Percentiles rank a stretch among this genome's conserved stretches.
Evolutionary conservation across 306 rosid genomes (phyloP).

Genomic region (Pachyrhizus erosus): DNA sequence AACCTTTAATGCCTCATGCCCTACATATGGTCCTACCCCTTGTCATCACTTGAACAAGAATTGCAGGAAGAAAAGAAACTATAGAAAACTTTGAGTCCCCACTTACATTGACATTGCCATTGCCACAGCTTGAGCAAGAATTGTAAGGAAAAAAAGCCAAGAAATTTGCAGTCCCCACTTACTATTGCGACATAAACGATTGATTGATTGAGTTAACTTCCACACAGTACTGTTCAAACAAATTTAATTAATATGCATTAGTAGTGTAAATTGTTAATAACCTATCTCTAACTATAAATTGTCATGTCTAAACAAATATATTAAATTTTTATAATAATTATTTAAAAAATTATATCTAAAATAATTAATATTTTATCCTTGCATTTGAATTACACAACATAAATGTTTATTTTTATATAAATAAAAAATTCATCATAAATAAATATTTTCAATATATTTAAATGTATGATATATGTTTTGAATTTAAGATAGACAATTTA

Average conservation of each 20-base stretch:
- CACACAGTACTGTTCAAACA: neutral
- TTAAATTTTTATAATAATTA: too few species aligned
- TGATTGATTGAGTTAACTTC: neutral
- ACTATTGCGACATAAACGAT: neutral
- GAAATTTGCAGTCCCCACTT: neutral
- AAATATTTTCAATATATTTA: too few species aligned
- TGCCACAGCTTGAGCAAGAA: neutral
- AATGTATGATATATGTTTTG: too few species aligned
- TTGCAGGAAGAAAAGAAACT: neutral
- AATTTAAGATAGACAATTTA: too few species aligned
- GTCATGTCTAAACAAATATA: too few species aligned
- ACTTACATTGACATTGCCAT: neutral
- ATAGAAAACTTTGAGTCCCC: neutral
- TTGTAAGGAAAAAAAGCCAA: neutral
- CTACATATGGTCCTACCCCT: neutral
- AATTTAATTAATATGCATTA: neutral
- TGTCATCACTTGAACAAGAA: neutral
- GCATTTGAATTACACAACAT: too few species aligned
- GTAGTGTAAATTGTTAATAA: too few species aligned
- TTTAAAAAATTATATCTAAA: too few species aligned
- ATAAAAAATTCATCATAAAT: too few species aligned
- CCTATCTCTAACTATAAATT: too few species aligned
- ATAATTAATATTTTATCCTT: too few species aligned
- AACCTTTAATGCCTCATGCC: neutral
- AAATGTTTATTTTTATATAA: neutral